These are phyloP conservation scores for Penicillium canariense DNA, from an alignment of 495 filamentous ascomycete genomes.

Conservation along the genomic window DNA sequence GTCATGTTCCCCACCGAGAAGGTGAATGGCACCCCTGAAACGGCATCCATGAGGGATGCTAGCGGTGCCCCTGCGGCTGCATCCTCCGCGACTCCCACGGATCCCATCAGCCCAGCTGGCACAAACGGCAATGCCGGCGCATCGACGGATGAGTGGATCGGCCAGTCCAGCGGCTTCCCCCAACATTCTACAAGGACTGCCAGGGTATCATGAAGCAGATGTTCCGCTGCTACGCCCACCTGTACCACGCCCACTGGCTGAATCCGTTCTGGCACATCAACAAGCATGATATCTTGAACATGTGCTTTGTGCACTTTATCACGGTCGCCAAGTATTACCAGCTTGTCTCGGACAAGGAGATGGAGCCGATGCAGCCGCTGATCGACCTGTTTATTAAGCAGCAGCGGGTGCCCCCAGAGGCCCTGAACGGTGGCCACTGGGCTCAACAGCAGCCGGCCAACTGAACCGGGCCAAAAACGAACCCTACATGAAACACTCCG, in stretches of 20 bases:
- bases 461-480: conserved; percentile 15
- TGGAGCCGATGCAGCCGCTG: conserved; percentile 90
- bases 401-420: conserved; percentile 74
- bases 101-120: conserved; percentile 39
- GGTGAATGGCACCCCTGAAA: conserved; percentile 51
- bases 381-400: conserved; percentile 87
- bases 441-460: conserved; percentile 39
- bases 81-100: conserved; percentile 42
- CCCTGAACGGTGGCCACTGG: conserved; percentile 49
- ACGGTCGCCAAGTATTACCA: conserved; percentile 82
- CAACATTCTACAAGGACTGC: conserved; percentile 81
- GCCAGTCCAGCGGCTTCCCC: conserved; percentile 85
- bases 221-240: conserved; percentile 92
- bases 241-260: conserved; percentile 80
- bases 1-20: conserved; percentile 82
- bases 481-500: conserved; percentile 17
- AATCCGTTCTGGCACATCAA: conserved; percentile 82
- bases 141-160: conserved; percentile 65
- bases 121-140: conserved; percentile 40
- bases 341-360: conserved; percentile 76
- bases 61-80: conserved; percentile 51
- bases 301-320: conserved; percentile 91
- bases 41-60: conserved; percentile 59
- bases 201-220: conserved; percentile 93
- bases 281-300: conserved; percentile 84